Conservation (phyloP, 805 yeast species). For the Kazachstania kunashirensis region DNA sequence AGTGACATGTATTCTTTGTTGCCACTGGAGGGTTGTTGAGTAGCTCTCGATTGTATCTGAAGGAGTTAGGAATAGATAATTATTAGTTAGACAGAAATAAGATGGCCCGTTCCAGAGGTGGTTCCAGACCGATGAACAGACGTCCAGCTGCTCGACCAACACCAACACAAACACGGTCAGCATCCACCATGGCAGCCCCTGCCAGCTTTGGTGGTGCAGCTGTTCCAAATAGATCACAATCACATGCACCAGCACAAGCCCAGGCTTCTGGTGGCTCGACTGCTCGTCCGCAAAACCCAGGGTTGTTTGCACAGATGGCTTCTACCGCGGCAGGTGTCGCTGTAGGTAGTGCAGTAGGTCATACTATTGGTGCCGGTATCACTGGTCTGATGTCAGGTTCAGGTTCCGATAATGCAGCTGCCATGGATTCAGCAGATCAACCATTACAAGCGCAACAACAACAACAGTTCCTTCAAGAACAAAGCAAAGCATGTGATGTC, state of each 20-base stretch:
- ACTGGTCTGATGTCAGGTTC: constrained; percentile 72
- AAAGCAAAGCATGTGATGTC: constrained; percentile 63
- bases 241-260: constrained; percentile 13
- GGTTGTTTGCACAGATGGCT: constrained; percentile 94
- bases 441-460: constrained; percentile 30
- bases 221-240: constrained; percentile 45
- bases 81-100: constrained; percentile 6
- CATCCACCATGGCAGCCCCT: constrained; percentile 68
- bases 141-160: constrained; percentile 25
- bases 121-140: constrained; percentile 37
- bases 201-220: constrained; percentile 58
- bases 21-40: too few species aligned
- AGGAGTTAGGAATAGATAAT: too few species aligned
- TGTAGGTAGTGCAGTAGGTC: constrained; percentile 95
- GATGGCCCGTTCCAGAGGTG: constrained; percentile 37
- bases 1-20: too few species aligned
- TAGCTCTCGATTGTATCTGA: too few species aligned
- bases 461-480: constrained; percentile 28
- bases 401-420: constrained; percentile 38
- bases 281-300: constrained; percentile 59
- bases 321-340: constrained; percentile 99
- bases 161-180: constrained; percentile 53
- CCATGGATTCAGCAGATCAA: constrained; percentile 38
- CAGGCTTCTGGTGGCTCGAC: constrained; percentile 33
- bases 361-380: constrained; percentile 91